Evolutionary conservation across 495 filamentous ascomycete genomes (phyloP), one percentile per base, ranked within the genome.

Genomic region (Letharia lupina): DNA sequence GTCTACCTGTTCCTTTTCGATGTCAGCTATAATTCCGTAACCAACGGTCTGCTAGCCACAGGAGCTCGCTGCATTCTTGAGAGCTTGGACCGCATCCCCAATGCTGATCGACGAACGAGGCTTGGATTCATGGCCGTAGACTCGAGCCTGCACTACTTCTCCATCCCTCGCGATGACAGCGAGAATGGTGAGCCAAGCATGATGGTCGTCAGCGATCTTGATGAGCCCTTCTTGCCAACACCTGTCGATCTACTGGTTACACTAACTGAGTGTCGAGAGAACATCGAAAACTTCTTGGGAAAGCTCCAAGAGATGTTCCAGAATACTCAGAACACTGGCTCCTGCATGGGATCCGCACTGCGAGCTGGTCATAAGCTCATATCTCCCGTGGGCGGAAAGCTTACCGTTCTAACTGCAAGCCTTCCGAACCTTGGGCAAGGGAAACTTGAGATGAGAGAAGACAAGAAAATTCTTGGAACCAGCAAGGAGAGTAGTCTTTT

Each of bases 1-100:
- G 93, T 97, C n/a, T 98, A 98, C 70, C 84, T 97, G 20, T 98
- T 98, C 84, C 80, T 98, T 66, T 90, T 98, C 73, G 94, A 98
- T 72, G 95, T 98, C 67, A 96, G 92, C 81, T 95, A 93, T 69
- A 85, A 91, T 12, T 86, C 94, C 35, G 91, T 98, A 44, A 90
- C 89, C 40, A 95, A 85, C 67, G 95, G 95, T 65, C 89, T 98
- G n/a, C 80, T 98, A 65, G 94, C 95, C 47, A 98, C 95, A 15
- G 92, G 86, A 62, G 94, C 94, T 47, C 86, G 94, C 68, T 96
- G 91, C 69, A 97, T 98, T 68, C 83, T 94, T 70, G 94, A 98
- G 75, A 97, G 93, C 73, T 81, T 98, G 61, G 94, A 96, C 75
- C 83, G 95, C 73, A 97, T 98, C 80, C 94, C 94, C 1, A 98